These are phyloP conservation scores for Phaeophleospora eucalypticola DNA, from an alignment of 2,329 filamentous ascomycete genomes.

Conservation along the genomic window DNA sequence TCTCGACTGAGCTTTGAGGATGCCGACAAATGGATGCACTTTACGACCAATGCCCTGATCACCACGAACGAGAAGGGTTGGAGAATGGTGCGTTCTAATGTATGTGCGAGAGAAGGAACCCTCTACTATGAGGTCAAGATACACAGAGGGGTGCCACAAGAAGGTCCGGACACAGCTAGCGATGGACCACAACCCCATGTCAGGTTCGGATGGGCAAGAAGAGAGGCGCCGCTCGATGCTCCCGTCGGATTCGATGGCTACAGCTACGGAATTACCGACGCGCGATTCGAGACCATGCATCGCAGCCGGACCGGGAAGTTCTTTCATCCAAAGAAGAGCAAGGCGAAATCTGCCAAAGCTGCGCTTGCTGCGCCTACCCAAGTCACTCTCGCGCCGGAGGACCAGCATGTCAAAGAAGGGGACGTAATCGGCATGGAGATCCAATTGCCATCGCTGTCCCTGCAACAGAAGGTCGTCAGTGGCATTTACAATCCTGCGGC, in stretches of 20 bases:
- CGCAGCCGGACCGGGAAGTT: slow-evolving; percentile 92
- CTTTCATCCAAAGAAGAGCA: slow-evolving; percentile 43
- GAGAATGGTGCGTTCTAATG: slow-evolving; percentile 84
- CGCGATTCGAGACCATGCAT: slow-evolving; percentile 85
- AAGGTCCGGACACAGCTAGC: slow-evolving; percentile 37
- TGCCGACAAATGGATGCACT: slow-evolving; percentile 76
- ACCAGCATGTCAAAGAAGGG: slow-evolving; percentile 77
- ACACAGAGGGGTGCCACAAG: slow-evolving; percentile 64
- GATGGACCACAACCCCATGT: slow-evolving; percentile 56
- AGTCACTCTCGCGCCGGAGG: slow-evolving; percentile 36
- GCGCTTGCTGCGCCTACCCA: slow-evolving; percentile 51
- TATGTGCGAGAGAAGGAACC: slow-evolving; percentile 80
- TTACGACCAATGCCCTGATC: slow-evolving; percentile 65
- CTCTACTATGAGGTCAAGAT: slow-evolving; percentile 95
- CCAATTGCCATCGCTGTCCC: slow-evolving; percentile 74
- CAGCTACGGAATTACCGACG: slow-evolving; percentile 88
- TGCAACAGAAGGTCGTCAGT: slow-evolving; percentile 84
- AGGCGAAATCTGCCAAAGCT: slow-evolving; percentile 35
- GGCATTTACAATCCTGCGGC: slow-evolving; percentile 84
- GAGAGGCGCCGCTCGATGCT: slow-evolving; percentile 76
- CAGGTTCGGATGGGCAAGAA: slow-evolving; percentile 78
- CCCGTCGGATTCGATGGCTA: slow-evolving; percentile 87
- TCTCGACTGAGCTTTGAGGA: slow-evolving; percentile 91
- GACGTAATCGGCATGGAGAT: slow-evolving; percentile 95
- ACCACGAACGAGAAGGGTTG: slow-evolving; percentile 91